phyloP scores from a whole-genome alignment of 495 filamentous ascomycete genomes.

The Penicillium paradoxum region DNA sequence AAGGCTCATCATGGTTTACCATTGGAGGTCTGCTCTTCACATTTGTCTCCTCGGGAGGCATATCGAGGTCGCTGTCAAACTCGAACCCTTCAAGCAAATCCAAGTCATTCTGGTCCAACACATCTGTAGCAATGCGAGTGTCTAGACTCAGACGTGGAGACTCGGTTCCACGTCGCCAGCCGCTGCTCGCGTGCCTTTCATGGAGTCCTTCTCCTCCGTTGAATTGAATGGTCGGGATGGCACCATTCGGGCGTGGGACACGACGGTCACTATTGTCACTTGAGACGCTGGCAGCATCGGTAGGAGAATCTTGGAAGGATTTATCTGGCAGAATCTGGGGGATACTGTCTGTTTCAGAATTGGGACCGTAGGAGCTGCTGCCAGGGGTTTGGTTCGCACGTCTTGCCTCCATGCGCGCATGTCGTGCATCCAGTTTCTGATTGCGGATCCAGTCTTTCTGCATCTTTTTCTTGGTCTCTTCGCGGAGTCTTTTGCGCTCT shows the following conservation, averaged over 20 bases:
- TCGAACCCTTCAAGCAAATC: constrained; percentile 43
- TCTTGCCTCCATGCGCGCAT: constrained; percentile 28
- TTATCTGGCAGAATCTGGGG: constrained; percentile 22
- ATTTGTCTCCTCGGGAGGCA: constrained; percentile 33
- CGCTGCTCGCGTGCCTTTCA: constrained; percentile 10
- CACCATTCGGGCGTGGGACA: constrained; percentile 14
- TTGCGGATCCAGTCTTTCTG: constrained; percentile 51
- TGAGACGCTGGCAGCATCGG: constrained; percentile 18
- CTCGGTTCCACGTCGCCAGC: constrained; percentile 10
- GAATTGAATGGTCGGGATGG: constrained; percentile 31
- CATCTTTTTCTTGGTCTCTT: constrained; percentile 38
- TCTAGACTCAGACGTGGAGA: constrained; percentile 29
- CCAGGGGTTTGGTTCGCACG: constrained; percentile 10
- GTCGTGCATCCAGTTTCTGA: constrained; percentile 45
- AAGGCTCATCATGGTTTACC: constrained; percentile 1
- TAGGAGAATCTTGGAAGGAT: constrained; percentile 24
- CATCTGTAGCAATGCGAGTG: constrained; percentile 19
- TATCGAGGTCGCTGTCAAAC: constrained; percentile 45
- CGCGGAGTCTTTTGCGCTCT: constrained; percentile 39
- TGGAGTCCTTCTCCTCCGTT: constrained; percentile 30
- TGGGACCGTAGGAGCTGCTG: constrained; percentile 4
- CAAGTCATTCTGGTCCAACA: constrained; percentile 20
- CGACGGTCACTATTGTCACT: constrained; percentile 17
- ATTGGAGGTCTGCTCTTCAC: constrained; percentile 3
- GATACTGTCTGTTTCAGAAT: background rate